A percentile compares a stretch with the other conserved stretches of the same genome.
Evolutionary conservation across 495 filamentous ascomycete genomes (phyloP).

Genomic region (Trichoderma asperelloides): DNA sequence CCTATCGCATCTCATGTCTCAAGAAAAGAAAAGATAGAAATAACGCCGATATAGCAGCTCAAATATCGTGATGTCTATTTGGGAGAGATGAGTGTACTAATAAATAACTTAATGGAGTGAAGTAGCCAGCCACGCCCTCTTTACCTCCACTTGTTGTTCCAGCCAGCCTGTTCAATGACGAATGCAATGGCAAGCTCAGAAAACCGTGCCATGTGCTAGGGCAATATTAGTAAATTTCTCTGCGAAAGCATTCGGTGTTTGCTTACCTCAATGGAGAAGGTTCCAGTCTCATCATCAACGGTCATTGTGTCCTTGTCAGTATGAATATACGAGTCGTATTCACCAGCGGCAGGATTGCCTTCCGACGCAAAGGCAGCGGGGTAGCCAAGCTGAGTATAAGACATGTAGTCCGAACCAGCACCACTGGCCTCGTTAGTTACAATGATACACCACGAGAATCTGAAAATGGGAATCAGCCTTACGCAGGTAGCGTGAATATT

Average conservation of each 20-base stretch:
- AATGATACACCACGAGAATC: background rate
- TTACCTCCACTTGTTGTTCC: slow-evolving; percentile 17
- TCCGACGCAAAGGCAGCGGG: slow-evolving; percentile 26
- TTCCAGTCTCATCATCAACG: slow-evolving; percentile 14
- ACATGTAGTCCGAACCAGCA: slow-evolving; percentile 27
- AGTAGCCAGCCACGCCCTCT: no score
- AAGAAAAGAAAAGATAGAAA: no score
- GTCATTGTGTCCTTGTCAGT: slow-evolving; percentile 21
- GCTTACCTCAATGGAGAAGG: slow-evolving; percentile 13
- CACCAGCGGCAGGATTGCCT: slow-evolving; percentile 14
- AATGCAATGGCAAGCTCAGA: slow-evolving; percentile 16
- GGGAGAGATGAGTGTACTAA: no score
- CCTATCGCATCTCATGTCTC: no score
- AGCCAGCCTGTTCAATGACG: slow-evolving; percentile 18
- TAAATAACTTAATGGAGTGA: no score
- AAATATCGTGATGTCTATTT: no score
- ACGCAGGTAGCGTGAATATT: slow-evolving; percentile 8
- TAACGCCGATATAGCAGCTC: no score
- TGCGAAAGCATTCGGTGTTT: background rate
- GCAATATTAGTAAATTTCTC: background rate
- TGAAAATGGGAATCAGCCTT: background rate
- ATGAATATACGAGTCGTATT: slow-evolving; percentile 22
- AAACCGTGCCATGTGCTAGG: slow-evolving; percentile 15
- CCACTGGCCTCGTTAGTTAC: slow-evolving; percentile 14
- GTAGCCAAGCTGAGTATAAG: slow-evolving; percentile 21